Evolutionary conservation across 1,284 basidiomycete species (phyloP).

Genomic region (Cutaneotrichosporon dermatis): DNA sequence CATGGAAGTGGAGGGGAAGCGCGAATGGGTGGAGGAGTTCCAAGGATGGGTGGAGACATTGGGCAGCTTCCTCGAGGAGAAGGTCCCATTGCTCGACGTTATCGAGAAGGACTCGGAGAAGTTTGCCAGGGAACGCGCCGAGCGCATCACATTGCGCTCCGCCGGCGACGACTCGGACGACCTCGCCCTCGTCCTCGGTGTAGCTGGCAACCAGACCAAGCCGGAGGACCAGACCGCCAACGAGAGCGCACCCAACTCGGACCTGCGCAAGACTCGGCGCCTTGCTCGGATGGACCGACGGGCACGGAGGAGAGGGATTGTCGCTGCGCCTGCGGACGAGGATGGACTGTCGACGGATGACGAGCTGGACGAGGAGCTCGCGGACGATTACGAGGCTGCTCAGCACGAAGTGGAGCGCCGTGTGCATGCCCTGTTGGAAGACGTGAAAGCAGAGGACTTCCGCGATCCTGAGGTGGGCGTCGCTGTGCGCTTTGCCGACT

Average conservation of each 20-base stretch:
- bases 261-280: conserved; percentile 57
- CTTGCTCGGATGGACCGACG: conserved; percentile 51
- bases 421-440: conserved; percentile 59
- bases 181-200: conserved; percentile 66
- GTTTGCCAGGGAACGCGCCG: conserved; percentile 67
- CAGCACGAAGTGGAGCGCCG: conserved; percentile 56
- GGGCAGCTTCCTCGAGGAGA: conserved; percentile 84
- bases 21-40: conserved; percentile 81
- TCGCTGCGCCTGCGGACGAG: not conserved
- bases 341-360: conserved; percentile 85
- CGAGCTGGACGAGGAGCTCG: conserved; percentile 61
- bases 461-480: conserved; percentile 71
- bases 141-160: conserved; percentile 65
- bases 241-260: conserved; percentile 49
- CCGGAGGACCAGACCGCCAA: conserved; percentile 10
- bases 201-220: conserved; percentile 44
- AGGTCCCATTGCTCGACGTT: conserved; percentile 70
- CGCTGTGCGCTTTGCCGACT: conserved; percentile 67
- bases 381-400: conserved; percentile 65
- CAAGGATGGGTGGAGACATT: conserved; percentile 81
- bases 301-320: conserved; percentile 52
- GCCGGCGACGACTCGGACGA: conserved; percentile 75
- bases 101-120: conserved; percentile 76
- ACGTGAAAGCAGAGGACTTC: conserved; percentile 85
- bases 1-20: conserved; percentile 69